Percentiles rank a stretch among this genome's conserved stretches.
These are phyloP conservation scores for Mortierella polycephala DNA, from an alignment of 371 early-diverging fungal genomes.

Conservation along the genomic window DNA sequence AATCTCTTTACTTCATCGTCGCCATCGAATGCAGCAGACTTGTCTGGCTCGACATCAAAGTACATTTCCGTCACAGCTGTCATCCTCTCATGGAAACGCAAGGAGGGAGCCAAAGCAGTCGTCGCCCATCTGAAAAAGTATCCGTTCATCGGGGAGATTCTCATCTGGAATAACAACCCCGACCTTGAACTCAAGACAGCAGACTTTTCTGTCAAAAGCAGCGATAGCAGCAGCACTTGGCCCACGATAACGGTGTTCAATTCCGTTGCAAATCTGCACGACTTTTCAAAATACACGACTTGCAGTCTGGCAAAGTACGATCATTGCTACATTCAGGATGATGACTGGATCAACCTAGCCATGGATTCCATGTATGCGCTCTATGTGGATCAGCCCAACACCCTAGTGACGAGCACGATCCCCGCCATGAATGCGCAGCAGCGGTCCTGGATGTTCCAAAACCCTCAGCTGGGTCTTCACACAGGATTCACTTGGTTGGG, in stretches of 20 bases:
- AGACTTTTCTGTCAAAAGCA: constrained; percentile 24
- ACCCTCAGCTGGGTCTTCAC: constrained; percentile 60
- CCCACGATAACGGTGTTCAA: constrained; percentile 55
- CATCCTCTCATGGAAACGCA: constrained; percentile 61
- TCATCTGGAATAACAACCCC: constrained; percentile 65
- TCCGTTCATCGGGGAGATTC: constrained; percentile 70
- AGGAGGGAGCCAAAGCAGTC: constrained; percentile 59
- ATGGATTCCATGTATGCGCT: constrained; percentile 69
- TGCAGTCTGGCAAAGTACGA: constrained; percentile 68
- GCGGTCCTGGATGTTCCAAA: constrained; percentile 66
- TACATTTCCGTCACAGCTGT: constrained; percentile 67
- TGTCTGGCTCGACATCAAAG: constrained; percentile 16
- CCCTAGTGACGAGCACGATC: constrained; percentile 66
- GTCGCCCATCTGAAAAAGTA: constrained; percentile 65
- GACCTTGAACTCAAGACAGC: constrained; percentile 15
- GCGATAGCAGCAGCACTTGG: not conserved
- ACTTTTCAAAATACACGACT: constrained; percentile 68
- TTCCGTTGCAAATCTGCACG: constrained; percentile 63
- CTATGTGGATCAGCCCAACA: constrained; percentile 62
- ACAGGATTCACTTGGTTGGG: constrained; percentile 71
- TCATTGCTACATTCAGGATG: constrained; percentile 74
- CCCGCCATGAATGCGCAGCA: constrained; percentile 65
- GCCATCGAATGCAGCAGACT: constrained; percentile 2
- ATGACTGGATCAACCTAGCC: constrained; percentile 62
- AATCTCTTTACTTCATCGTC: constrained; percentile 25